A percentile compares a stretch with the other conserved stretches of the same genome.
These are phyloP conservation scores for Boletus speciosus DNA, from an alignment of 768 basidiomycete genomes.

Conservation along the genomic window DNA sequence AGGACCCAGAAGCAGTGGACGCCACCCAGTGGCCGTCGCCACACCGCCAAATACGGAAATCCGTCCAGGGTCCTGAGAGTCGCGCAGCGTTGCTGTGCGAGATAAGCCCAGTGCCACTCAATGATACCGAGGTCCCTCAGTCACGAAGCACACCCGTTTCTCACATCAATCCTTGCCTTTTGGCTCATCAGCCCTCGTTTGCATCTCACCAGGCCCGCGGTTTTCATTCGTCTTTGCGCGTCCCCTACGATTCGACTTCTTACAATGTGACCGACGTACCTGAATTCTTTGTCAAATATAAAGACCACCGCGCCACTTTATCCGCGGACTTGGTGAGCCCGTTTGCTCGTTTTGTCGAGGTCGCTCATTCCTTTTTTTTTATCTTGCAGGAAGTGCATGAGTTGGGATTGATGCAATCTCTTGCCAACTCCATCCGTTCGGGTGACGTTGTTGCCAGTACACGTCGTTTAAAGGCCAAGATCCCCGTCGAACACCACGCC, in stretches of 20 bases:
- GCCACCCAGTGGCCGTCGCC: neutral
- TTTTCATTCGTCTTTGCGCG: conserved; percentile 23
- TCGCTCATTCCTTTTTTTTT: neutral
- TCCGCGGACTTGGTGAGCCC: conserved; percentile 7
- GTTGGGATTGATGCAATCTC: conserved; percentile 22
- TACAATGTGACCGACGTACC: conserved; percentile 26
- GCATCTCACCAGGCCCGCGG: conserved; percentile 15
- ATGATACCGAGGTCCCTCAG: neutral
- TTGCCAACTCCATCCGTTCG: conserved; percentile 17
- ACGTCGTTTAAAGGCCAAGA: conserved; percentile 28
- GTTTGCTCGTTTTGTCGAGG: too few relatives aligned
- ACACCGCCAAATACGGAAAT: too few relatives aligned
- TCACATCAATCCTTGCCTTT: neutral
- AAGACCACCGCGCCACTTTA: conserved; percentile 13
- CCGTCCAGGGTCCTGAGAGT: neutral
- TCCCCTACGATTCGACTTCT: conserved; percentile 21
- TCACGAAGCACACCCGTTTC: neutral
- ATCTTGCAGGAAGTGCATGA: conserved; percentile 1
- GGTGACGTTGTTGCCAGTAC: conserved; percentile 28
- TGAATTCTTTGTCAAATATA: conserved; percentile 28
- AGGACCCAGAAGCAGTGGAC: neutral
- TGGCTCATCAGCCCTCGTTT: neutral
- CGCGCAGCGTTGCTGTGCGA: neutral
- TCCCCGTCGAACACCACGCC: conserved; percentile 25
- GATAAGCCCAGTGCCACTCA: neutral